Base-by-base conservation (phyloP, 495 filamentous ascomycete species). In the Tirmania nivea region DNA sequence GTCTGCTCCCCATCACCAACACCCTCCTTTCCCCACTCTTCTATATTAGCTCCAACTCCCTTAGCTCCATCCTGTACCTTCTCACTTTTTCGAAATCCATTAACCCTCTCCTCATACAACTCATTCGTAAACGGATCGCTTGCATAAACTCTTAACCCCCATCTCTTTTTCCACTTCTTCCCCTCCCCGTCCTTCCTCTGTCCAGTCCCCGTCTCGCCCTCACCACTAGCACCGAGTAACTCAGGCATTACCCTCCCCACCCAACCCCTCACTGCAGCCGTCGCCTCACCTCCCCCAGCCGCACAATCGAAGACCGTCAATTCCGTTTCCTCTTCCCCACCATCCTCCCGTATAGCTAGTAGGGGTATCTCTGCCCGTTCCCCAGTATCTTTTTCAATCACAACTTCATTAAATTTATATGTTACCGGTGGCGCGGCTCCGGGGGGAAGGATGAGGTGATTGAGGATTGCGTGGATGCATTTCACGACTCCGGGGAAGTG, bases 401-500 rank as follows among this genome's bases (percentile, higher is more conserved):
- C 50, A 59, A 19, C 34, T 34, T 20, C 54, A 52, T 59, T 51
- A 34, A 48, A 11, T 4, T n/a, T 10, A 34, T 21, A 19, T 39
- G 14, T 12, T 31, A 31, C 25, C 25, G 25, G 25, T 31, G 19
- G 56, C 50, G 57, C 51, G 34, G 20, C 14, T 16, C 12, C 2
- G 14, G 12, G 37, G 12, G 11, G 31, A 34, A 35, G 10, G 8
- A 25, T 11, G 10, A 35, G 54, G 42, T 54, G 57, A 52, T 58
- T 52, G 17, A 61, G 59, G 59, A 61, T 54, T 31, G 50, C 48
- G 10, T 58, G 59, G 49, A 61, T 58, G 49, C 51, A 61, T 45
- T 61, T 61, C 50, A 54, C 49, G 49, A 61, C 55, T 10, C 59
- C 59, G 19, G 59, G 55, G 11, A 61, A 58, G 49, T 61, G 59